These are phyloP conservation scores for Sporobolus alterniflorus DNA, from an alignment of 202 grass and related monocot genomes.

Conservation along the genomic window DNA sequence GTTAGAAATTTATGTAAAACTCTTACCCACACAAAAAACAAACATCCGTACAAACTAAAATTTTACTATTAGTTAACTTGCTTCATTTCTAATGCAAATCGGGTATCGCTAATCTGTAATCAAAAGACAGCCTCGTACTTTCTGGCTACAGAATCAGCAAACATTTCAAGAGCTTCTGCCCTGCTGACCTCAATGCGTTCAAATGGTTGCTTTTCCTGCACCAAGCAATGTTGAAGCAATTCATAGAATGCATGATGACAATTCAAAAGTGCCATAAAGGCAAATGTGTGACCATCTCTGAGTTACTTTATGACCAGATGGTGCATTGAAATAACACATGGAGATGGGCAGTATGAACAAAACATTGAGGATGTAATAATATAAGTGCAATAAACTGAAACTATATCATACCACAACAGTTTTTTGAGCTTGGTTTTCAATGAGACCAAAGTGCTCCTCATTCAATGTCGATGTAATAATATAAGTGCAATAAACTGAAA, in stretches of 20 bases:
- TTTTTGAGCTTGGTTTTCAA: conserved; percentile 85
- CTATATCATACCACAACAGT: conserved; percentile 76
- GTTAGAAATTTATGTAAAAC: too few relatives aligned
- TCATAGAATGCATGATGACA: conserved; percentile 8
- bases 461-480: conserved; percentile 22
- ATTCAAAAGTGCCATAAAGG: conserved; percentile 2
- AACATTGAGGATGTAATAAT: conserved; percentile 9
- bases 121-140: neutral
- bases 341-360: neutral
- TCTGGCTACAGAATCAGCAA: conserved; percentile 45
- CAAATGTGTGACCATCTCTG: neutral
- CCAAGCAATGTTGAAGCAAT: conserved; percentile 9
- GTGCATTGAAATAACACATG: too few relatives aligned
- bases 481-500: conserved; percentile 19
- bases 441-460: conserved; percentile 85
- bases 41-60: neutral
- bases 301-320: too few relatives aligned
- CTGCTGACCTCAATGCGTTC: conserved; percentile 97
- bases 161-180: conserved; percentile 91
- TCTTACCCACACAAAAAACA: too few relatives aligned
- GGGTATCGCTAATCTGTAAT: neutral
- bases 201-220: conserved; percentile 97
- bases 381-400: conserved; percentile 19
- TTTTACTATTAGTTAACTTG: neutral
- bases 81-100: neutral